These are phyloP conservation scores for Hyaloscypha finlandica DNA, from an alignment of 495 filamentous ascomycete species.

Conservation along the genomic window DNA sequence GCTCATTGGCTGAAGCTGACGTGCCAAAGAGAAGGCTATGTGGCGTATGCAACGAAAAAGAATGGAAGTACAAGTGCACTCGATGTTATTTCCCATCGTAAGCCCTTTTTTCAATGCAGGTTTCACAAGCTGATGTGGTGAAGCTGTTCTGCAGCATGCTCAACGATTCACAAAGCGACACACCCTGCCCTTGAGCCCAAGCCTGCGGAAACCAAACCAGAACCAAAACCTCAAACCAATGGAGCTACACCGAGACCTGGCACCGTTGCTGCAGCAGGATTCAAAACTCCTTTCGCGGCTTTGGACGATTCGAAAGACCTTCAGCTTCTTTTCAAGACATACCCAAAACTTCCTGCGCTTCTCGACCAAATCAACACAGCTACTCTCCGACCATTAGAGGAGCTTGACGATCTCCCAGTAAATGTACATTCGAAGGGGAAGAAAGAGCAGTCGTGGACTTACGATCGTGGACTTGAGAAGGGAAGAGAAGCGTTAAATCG, in stretches of 20 bases:
- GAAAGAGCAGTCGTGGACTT: conserved; percentile 38
- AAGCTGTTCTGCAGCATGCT: conserved; percentile 73
- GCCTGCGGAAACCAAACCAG: conserved; percentile 21
- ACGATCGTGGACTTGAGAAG: conserved; percentile 40
- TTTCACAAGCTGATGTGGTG: conserved; percentile 6
- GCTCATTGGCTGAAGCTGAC: background rate
- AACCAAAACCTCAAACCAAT: conserved; percentile 20
- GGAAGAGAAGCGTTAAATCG: conserved; percentile 40
- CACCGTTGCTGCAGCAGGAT: conserved; percentile 23
- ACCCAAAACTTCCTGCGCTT: conserved; percentile 51
- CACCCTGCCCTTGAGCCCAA: conserved; percentile 30
- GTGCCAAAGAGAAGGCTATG: conserved; percentile 40
- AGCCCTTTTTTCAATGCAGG: conserved; percentile 25
- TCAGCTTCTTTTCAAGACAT: conserved; percentile 49
- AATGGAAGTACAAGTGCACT: conserved; percentile 67
- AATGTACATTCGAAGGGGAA: background rate
- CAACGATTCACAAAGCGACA: conserved; percentile 59
- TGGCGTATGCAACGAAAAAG: conserved; percentile 58
- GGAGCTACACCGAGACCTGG: conserved; percentile 30
- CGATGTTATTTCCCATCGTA: conserved; percentile 65
- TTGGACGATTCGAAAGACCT: conserved; percentile 47
- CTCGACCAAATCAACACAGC: conserved; percentile 54
- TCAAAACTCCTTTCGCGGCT: conserved; percentile 37
- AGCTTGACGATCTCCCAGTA: background rate
- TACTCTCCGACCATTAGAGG: conserved; percentile 43